Base-by-base conservation (phyloP, 371 early-diverging fungal species). In the Haplosporangium sp. region DNA sequence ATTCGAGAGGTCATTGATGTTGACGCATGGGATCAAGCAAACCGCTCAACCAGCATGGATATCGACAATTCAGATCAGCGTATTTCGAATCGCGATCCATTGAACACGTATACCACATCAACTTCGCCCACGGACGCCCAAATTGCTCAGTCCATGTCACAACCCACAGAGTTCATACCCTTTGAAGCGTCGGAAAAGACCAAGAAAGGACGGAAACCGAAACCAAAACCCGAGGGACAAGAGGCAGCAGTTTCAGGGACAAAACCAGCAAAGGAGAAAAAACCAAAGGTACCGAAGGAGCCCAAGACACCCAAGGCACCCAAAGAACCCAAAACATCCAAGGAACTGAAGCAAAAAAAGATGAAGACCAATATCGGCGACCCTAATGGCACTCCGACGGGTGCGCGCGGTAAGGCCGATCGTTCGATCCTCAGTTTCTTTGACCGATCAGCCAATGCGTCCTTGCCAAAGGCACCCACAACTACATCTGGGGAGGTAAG, bases 351-450 rank as follows among this genome's bases (percentile, higher is more conserved):
- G 36, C 23, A n/a, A 13, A 46, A 46, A 29, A 48, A 53, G 64
- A 37, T 42, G 10, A 63, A 41, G 62, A 38, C 50, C 50, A 71
- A 71, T 20, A 57, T 57, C 37, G 69, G 61, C 54, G 67, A 75
- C 20, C 64, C 60, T 23, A 69, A 65, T 29, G 29, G 29, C 29
- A 29, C 29, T 29, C 29, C 29, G 1, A 29, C 29, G 29, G 29
- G 29, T 29, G 29, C 29, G 29, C 29, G 45, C 2, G 45, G n/a
- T 6, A 74, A 65, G 48, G 6, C 58, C 14, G 67, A 75, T 6
- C 69, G 80, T 5, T 69, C 80, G n/a, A 79, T 79, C 59, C 80
- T 79, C 47, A 79, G 65, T 51, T 79, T 68, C 55, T 79, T 79
- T 61, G 76, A 75, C 37, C 52, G 67, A 50, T 65, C 76, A 2